Base-by-base conservation (phyloP, 2,329 filamentous ascomycete species). In the Alternaria viburni region DNA sequence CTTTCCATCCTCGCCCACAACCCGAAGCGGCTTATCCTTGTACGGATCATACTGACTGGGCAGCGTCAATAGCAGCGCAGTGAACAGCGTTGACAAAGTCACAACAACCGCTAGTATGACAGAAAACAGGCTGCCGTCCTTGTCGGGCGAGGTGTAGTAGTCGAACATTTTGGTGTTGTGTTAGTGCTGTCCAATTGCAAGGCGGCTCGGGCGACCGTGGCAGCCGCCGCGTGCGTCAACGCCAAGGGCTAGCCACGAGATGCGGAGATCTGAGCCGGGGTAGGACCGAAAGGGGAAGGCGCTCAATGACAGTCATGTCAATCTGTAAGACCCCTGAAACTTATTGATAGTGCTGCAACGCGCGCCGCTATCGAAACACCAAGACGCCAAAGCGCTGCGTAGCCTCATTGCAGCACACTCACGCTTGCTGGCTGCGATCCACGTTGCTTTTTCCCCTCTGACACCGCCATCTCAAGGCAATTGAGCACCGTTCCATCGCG, bases 41-140 rank as follows among this genome's bases (percentile, higher is more conserved):
- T 79, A 81, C 12, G 81, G 78, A 36, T 79, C 78, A 77, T 87
- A 88, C 68, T 83, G 82, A 21, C 83, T 83, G 1, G 87, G 87
- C 13, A 88, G 76, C 8, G 84, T 81, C 55, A 87, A 65, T 25
- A 89, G 81, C 41, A 87, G 72, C 44, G 86, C 64, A 8, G 84
- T 85, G 67, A 88, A 70, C 11, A 81, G 69, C 4, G 82, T 85
- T 15, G 84, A 86, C 12, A 82, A 59, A 28, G 78, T 59, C 13
- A 84, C 71, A 5, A 77, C 75, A n/a, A 81, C 65, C 23, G 75
- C 74, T 46, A 87, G 69, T 9, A 76, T 69, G 63, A 84, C 19
- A 51, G 81, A 77, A 74, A 78, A 75, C 41, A 62, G 65, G 44
- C 74, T 62, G 62, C 64, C 72, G 58, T 69, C 67, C 32, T 47